Base-by-base conservation (phyloP, 2,329 filamentous ascomycete species). In the Aspergillus terreus region DNA sequence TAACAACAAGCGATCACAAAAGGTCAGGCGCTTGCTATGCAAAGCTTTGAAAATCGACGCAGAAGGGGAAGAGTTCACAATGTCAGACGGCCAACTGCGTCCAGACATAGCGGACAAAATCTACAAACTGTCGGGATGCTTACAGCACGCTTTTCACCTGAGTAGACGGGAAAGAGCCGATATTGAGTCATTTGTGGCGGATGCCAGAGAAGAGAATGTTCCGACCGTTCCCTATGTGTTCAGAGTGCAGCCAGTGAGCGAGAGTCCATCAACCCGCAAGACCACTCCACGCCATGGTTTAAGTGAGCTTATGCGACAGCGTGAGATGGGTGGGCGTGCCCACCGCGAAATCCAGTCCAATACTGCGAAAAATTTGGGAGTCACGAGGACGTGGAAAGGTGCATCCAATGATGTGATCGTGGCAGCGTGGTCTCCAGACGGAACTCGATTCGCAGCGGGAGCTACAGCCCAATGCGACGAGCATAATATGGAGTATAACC, bases 401-500 rank as follows among this genome's bases (percentile, higher is more conserved):
- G 80, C 81, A 0, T 84, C 82, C 0, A 78, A 79, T 21, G 83
- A 85, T 62, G 75, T 85, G 1, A 73, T 79, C 32, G 73, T 75
- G 9, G 65, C 84, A 3, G 76, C 80, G 12, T 86, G 82, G 82
- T 76, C 78, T 2, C 72, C 76, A 2, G 72, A 82, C 62, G 78
- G 81, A 2, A 72, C 73, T 2, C 68, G 59, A 3, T 85, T 85
- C 58, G 81, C 78, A 25, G 80, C 78, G 9, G 82, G 82, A 2
- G 78, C 81, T 4, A 77, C 81, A 5, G 78, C 81, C 27, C 76
- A 82, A 4, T 76, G 76, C 3, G 82, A 84, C 56, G 63, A 71
- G 3, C 68, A 76, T 43, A 80, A 76, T n/a, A 80, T 82, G 76
- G 77, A 82, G 38, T 85, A 85, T 60, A 85, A 85, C 52, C 70